These are phyloP conservation scores for Agmasoma carcini DNA, from an alignment of 371 early-diverging fungal genomes.

Conservation along the genomic window DNA sequence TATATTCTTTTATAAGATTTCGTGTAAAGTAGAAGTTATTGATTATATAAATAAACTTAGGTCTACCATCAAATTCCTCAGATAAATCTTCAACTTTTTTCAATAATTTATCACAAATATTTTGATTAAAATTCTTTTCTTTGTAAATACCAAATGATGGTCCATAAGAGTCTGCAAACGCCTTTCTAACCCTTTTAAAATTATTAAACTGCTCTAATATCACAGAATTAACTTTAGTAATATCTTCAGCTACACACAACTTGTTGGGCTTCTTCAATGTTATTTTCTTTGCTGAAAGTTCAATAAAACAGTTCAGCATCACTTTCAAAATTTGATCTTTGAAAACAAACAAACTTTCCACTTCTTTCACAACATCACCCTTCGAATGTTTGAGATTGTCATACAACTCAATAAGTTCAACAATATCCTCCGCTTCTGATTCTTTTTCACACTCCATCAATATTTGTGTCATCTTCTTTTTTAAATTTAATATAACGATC, in stretches of 20 bases:
- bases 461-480: conserved; percentile 16
- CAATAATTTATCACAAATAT: conserved; percentile 9
- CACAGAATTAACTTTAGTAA: conserved; percentile 1
- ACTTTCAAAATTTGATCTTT: conserved; percentile 35
- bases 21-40: conserved; percentile 27
- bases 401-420: conserved; percentile 15
- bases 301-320: conserved; percentile 27
- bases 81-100: conserved; percentile 15
- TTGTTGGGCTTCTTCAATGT: conserved; percentile 11
- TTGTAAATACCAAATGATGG: conserved; percentile 17
- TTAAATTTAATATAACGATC: conserved; percentile 27
- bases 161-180: conserved; percentile 27
- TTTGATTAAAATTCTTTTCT: conserved; percentile 1
- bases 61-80: conserved; percentile 2
- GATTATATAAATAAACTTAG: conserved; percentile 31
- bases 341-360: conserved; percentile 33
- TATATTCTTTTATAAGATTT: conserved; percentile 6
- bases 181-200: conserved; percentile 9
- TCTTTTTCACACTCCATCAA: conserved; percentile 34
- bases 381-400: conserved; percentile 16
- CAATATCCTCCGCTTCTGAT: conserved; percentile 10
- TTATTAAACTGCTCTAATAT: conserved; percentile 14
- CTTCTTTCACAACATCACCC: conserved; percentile 11
- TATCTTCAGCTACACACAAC: conserved; percentile 10
- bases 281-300: conserved; percentile 16